phyloP scores from a whole-genome alignment of 768 basidiomycete genomes.

The Lenzites betulinus region DNA sequence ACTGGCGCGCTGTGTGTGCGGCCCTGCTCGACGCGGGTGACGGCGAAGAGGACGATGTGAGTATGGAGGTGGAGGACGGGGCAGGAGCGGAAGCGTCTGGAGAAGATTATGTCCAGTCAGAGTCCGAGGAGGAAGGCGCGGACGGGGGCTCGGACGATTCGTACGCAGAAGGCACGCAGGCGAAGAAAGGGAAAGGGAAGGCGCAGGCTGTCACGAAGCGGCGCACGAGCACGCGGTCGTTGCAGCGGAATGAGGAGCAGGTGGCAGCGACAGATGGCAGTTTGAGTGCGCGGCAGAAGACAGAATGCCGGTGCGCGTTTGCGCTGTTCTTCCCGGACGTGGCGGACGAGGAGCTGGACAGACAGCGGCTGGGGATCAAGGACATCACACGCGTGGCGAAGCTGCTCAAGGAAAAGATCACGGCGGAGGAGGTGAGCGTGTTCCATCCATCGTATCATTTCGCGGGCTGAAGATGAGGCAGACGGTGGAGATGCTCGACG shows the following conservation, averaged over 20 bases:
- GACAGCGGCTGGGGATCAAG: slow-evolving; percentile 61
- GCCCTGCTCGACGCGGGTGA: slow-evolving; percentile 52
- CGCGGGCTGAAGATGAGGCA: slow-evolving; percentile 30
- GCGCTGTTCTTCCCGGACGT: slow-evolving; percentile 72
- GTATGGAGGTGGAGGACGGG: slow-evolving; percentile 25
- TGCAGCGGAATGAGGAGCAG: not conserved
- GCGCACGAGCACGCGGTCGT: not conserved
- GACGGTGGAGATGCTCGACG: slow-evolving; percentile 81
- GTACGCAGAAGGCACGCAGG: slow-evolving; percentile 35
- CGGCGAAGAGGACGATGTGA: slow-evolving; percentile 31
- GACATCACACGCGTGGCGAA: slow-evolving; percentile 63
- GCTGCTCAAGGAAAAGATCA: slow-evolving; percentile 71
- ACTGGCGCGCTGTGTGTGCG: slow-evolving; percentile 82
- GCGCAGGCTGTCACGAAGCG: slow-evolving; percentile 4
- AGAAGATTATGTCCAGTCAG: slow-evolving; percentile 35
- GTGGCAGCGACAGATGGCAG: not conserved
- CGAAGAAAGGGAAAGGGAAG: slow-evolving; percentile 16
- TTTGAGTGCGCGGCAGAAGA: slow-evolving; percentile 55
- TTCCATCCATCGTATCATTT: slow-evolving; percentile 1
- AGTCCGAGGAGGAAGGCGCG: slow-evolving; percentile 32
- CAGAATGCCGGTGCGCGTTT: slow-evolving; percentile 60
- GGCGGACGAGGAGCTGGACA: slow-evolving; percentile 45
- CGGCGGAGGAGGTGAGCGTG: slow-evolving; percentile 66
- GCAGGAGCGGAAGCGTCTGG: slow-evolving; percentile 25
- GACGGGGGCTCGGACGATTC: slow-evolving; percentile 28